Evolutionary conservation across 2,329 filamentous ascomycete genomes (phyloP).

Genomic region (Ophiognomonia clavigignenti-juglandacearum): DNA sequence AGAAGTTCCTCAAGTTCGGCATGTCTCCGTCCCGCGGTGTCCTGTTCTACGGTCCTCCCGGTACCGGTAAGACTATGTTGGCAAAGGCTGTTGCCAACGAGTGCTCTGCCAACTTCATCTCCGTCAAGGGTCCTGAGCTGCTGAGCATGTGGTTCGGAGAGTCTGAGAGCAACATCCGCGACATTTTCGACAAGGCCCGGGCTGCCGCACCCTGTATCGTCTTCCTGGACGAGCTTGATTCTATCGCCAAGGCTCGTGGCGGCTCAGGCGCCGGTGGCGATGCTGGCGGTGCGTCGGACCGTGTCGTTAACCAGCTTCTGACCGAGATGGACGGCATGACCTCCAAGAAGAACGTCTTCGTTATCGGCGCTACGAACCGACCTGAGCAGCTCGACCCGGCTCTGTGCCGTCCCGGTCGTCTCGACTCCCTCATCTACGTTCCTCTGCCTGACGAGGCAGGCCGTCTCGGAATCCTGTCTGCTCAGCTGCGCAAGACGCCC

Average conservation of each 20-base stretch:
- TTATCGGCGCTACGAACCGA: conserved; percentile 97
- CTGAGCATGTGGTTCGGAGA: conserved; percentile 99
- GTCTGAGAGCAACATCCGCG: conserved; percentile 98
- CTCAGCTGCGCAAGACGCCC: conserved; percentile 97
- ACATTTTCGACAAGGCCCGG: conserved; percentile 99
- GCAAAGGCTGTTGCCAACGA: conserved; percentile 99
- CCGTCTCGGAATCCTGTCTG: conserved; percentile 84
- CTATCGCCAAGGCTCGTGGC: conserved; percentile 98
- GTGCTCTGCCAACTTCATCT: conserved; percentile 99
- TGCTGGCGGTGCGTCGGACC: conserved; percentile 95
- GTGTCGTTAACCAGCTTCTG: conserved; percentile 98
- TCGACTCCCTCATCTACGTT: conserved; percentile 97
- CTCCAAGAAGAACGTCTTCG: conserved; percentile 99
- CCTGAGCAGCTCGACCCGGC: conserved; percentile 98
- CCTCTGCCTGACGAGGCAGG: conserved; percentile 90
- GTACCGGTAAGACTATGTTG: conserved; percentile 99
- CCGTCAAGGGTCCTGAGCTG: conserved; percentile 95
- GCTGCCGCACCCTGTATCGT: conserved; percentile 97
- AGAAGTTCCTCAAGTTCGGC: conserved; percentile 99
- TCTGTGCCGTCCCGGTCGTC: conserved; percentile 95
- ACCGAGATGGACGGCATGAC: conserved; percentile 96
- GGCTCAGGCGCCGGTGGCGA: conserved; percentile 91
- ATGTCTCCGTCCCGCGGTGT: conserved; percentile 97
- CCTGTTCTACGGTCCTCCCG: conserved; percentile 95
- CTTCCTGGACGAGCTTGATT: conserved; percentile 97